A percentile compares a stretch with the other conserved stretches of the same genome.
phyloP scores from a whole-genome alignment of 108 stramenopile species.

The Cyclotella choctawhatcheeana region DNA sequence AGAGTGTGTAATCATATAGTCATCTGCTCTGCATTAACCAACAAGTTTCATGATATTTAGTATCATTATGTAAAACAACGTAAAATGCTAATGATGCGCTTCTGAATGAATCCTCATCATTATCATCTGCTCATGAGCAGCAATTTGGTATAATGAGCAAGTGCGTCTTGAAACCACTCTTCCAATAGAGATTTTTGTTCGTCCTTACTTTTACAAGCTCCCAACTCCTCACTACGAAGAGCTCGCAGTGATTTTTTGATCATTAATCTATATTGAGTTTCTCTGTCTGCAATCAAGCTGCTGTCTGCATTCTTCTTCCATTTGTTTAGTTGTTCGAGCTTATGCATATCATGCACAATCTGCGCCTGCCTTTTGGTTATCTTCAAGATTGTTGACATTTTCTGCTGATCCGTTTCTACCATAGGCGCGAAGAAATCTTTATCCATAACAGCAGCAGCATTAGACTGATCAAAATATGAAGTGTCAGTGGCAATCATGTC shows the following conservation, averaged over 20 bases:
- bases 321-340: conserved; percentile 30
- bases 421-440: conserved; percentile 38
- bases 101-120: neutral
- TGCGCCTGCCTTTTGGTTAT: conserved; percentile 49
- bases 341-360: conserved; percentile 47
- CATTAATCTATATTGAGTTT: conserved; percentile 74
- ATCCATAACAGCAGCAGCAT: neutral
- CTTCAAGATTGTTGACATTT: conserved; percentile 22
- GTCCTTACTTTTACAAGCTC: conserved; percentile 65
- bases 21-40: too few species aligned
- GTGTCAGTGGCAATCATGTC: neutral
- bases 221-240: conserved; percentile 64
- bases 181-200: conserved; percentile 67
- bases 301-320: conserved; percentile 32
- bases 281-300: conserved; percentile 24
- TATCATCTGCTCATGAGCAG: neutral
- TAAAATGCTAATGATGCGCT: too few species aligned
- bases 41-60: too few species aligned
- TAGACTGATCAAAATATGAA: neutral
- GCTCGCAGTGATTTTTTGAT: conserved; percentile 75
- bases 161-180: conserved; percentile 58
- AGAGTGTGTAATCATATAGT: too few species aligned
- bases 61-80: too few species aligned
- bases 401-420: conserved; percentile 13
- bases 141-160: conserved; percentile 26